Evolutionary conservation across 345 rosid genomes (phyloP).

Genomic region (Cardamine chenopodiifolia): DNA sequence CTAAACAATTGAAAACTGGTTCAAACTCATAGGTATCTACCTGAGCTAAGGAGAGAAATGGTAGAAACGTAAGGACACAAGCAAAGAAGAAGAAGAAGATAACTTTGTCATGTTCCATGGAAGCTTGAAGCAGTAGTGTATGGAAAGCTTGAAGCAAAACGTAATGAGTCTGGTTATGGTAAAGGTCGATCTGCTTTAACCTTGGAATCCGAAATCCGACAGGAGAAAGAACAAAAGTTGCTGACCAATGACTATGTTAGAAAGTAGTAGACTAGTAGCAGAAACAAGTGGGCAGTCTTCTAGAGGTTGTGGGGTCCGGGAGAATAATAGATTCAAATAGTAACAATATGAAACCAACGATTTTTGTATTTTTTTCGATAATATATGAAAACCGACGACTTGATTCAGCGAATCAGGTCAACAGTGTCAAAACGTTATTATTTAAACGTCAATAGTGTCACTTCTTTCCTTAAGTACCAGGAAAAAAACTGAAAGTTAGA

Average conservation of each 20-base stretch:
- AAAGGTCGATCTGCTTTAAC: background rate
- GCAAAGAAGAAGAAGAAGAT: slow-evolving; percentile 17
- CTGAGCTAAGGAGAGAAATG: slow-evolving; percentile 22
- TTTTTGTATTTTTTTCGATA: background rate
- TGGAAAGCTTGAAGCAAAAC: background rate
- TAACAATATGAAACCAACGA: background rate
- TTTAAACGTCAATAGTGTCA: too few species aligned
- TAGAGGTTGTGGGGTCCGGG: slow-evolving; percentile 9
- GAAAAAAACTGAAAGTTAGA: too few species aligned
- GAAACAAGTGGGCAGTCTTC: slow-evolving; percentile 18
- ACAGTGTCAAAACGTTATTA: background rate
- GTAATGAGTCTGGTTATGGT: background rate
- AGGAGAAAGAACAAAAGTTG: slow-evolving; percentile 21
- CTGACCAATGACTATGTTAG: background rate
- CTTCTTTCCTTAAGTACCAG: background rate
- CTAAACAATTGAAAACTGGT: slow-evolving; percentile 1
- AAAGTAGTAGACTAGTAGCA: background rate
- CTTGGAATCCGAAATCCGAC: background rate
- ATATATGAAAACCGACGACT: background rate
- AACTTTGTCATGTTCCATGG: slow-evolving; percentile 14
- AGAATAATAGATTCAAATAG: background rate
- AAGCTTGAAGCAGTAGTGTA: background rate
- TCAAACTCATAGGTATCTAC: slow-evolving; percentile 6
- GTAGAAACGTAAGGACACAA: slow-evolving; percentile 8
- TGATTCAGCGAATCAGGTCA: slow-evolving; percentile 5